A percentile compares a stretch with the other conserved stretches of the same genome.
These are phyloP conservation scores for Pichia californica DNA, from an alignment of 805 yeast genomes.

Conservation along the genomic window DNA sequence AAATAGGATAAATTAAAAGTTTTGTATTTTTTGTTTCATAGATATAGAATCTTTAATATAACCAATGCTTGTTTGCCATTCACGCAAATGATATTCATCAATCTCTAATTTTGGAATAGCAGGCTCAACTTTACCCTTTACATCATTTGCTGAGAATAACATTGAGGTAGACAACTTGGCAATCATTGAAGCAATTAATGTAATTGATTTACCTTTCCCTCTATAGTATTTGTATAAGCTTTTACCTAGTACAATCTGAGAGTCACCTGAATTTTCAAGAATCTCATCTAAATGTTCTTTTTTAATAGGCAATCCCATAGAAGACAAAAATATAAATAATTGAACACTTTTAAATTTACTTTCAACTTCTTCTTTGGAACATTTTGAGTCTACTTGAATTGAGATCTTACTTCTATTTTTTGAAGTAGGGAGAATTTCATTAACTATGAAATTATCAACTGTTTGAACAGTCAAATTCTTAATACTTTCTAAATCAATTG, in stretches of 20 bases:
- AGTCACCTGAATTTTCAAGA: constrained; percentile 33
- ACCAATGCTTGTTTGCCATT: constrained; percentile 21
- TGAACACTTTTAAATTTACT: constrained; percentile 33
- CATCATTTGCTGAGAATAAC: constrained; percentile 5
- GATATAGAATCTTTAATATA: constrained; percentile 8
- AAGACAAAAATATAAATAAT: constrained; percentile 37
- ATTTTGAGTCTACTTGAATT: constrained; percentile 34
- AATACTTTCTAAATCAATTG: constrained; percentile 30
- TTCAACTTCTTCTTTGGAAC: constrained; percentile 32
- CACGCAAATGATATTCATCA: constrained; percentile 9
- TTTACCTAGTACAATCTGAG: constrained; percentile 32
- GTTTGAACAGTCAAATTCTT: constrained; percentile 26
- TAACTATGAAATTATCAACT: constrained; percentile 32
- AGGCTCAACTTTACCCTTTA: neutral
- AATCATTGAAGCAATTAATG: constrained; percentile 19
- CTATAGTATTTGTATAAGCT: constrained; percentile 38
- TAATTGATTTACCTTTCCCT: constrained; percentile 31
- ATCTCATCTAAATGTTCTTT: constrained; percentile 34
- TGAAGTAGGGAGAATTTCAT: constrained; percentile 33
- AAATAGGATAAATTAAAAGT: too few relatives aligned
- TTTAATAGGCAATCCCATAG: constrained; percentile 43
- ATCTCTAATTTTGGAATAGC: constrained; percentile 9
- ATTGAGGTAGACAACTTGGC: constrained; percentile 18
- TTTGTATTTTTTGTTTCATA: constrained; percentile 6
- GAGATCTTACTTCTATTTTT: constrained; percentile 35